phyloP scores from a whole-genome alignment of 1,139 yeast species.

The Pichia sp. region DNA sequence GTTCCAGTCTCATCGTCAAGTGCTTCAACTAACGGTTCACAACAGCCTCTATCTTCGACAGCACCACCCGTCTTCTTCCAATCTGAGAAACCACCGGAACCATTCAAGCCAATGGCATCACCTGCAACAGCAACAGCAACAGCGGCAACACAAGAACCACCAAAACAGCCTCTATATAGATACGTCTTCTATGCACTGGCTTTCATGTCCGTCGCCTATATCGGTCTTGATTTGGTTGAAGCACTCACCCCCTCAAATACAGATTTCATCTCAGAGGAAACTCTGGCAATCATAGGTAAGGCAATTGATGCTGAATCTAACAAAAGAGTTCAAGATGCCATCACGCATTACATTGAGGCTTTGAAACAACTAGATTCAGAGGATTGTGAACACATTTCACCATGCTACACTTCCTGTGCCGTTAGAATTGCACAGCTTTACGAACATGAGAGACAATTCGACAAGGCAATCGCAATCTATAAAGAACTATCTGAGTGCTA shows the following conservation, averaged over 20 bases:
- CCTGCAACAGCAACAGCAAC: too few species aligned
- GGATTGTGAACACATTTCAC: conserved; percentile 45
- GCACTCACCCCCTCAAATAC: conserved; percentile 5
- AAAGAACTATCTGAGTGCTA: conserved; percentile 14
- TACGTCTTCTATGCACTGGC: conserved; percentile 1
- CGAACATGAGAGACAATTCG: conserved; percentile 22
- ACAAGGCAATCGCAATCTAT: conserved; percentile 22
- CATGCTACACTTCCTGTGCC: conserved; percentile 78
- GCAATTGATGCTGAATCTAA: conserved; percentile 19
- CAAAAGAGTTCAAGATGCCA: conserved; percentile 18
- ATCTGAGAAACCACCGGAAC: conserved; percentile 8
- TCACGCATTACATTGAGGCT: conserved; percentile 16
- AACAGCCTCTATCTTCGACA: conserved; percentile 18
- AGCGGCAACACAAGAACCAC: background rate
- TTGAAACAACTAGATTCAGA: conserved; percentile 21
- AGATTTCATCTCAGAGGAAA: conserved; percentile 13
- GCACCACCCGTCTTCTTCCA: conserved; percentile 12
- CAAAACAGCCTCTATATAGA: conserved; percentile 3
- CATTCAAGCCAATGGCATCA: conserved; percentile 3
- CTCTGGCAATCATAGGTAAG: conserved; percentile 11
- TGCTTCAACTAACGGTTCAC: too few species aligned
- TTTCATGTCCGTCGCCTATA: conserved; percentile 1
- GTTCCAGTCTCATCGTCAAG: too few species aligned
- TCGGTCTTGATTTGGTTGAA: conserved; percentile 3
- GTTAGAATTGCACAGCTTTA: conserved; percentile 80